Evolutionary conservation across 805 yeast genomes (phyloP).

Genomic region (Cyberlindnera lachancei): DNA sequence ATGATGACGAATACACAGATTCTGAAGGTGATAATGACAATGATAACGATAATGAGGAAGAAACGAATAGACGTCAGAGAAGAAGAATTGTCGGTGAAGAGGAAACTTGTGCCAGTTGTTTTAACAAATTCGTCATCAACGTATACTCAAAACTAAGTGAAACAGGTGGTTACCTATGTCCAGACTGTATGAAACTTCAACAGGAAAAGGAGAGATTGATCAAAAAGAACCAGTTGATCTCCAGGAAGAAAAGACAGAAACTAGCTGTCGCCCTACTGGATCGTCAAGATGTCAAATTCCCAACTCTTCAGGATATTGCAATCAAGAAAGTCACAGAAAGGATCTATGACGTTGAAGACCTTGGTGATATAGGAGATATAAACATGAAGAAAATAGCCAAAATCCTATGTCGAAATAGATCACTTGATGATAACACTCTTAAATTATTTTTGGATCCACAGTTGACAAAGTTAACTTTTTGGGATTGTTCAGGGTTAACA

Average conservation of each 20-base stretch:
- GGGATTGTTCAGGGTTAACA: slow-evolving; percentile 87
- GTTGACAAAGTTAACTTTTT: slow-evolving; percentile 54
- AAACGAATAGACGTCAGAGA: slow-evolving; percentile 19
- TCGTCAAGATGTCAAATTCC: slow-evolving; percentile 50
- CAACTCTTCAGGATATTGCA: slow-evolving; percentile 78
- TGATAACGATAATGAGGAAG: slow-evolving; percentile 27
- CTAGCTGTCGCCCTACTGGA: slow-evolving; percentile 82
- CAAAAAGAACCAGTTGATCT: slow-evolving; percentile 48
- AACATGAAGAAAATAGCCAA: slow-evolving; percentile 67
- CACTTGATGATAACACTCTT: slow-evolving; percentile 65
- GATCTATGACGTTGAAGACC: slow-evolving; percentile 66
- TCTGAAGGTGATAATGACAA: slow-evolving; percentile 13
- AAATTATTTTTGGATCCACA: slow-evolving; percentile 63
- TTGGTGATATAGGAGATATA: slow-evolving; percentile 79
- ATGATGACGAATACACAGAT: slow-evolving; percentile 30
- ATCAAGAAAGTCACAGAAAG: slow-evolving; percentile 57
- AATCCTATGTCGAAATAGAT: slow-evolving; percentile 76
- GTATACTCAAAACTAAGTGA: slow-evolving; percentile 55
- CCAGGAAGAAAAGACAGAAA: slow-evolving; percentile 68
- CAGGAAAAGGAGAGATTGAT: slow-evolving; percentile 35
- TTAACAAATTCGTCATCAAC: slow-evolving; percentile 46
- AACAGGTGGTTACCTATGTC: slow-evolving; percentile 60
- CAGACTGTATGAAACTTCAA: slow-evolving; percentile 42
- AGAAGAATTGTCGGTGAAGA: slow-evolving; percentile 38
- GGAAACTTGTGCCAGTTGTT: slow-evolving; percentile 60